Evolutionary conservation across 148 eudicot species (phyloP), one percentile per base, ranked within the genome.

Genomic region (Silene uniflora): DNA sequence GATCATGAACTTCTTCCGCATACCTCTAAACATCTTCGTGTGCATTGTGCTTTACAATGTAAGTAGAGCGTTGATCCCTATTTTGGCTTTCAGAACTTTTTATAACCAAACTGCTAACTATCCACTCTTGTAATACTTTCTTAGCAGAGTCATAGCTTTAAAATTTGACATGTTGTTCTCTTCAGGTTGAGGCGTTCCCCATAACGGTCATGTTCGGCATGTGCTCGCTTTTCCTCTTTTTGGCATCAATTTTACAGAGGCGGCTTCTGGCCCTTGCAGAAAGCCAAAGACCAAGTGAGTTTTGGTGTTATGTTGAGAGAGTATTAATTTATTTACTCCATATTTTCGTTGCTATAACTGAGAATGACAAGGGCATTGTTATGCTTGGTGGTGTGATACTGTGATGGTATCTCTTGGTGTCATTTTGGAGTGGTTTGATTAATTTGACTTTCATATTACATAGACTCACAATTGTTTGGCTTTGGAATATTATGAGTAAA

Each of bases 1-100:
- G 55, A 92, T 95, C 79, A 95, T 95, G 99, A 95, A 95, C 83
- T 95, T 95, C 84, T 95, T 95, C 93, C 96, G 99, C 71, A 89
- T 95, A 78, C 99, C 99, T 66, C 89, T 95, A 24, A 95, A 95
- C 85, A 90, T 95, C 77, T 95, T 95, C 25, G 99, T 95, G 42
- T 95, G 99, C 85, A 78, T 92, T 69, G 99, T 95, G 72, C 90
- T 95, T 64, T 95, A 95, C 84, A 95, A 95, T 76, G 97, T 95
- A 82, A 46, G 97, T 82, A 23, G 24, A 17, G 21, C 58, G 21
- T 67, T 27, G 56, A 47, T 67, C 65, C 39, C 47, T 6, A 21
- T 56, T 17, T 10, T 12, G 19, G 42, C 58, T 47, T 25, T 18
- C 49, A 25, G 27, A 67, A 17, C 12, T 17, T 65, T 17, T 65